Base-by-base conservation (phyloP, 2,329 filamentous ascomycete species). In the Alternaria triticina region DNA sequence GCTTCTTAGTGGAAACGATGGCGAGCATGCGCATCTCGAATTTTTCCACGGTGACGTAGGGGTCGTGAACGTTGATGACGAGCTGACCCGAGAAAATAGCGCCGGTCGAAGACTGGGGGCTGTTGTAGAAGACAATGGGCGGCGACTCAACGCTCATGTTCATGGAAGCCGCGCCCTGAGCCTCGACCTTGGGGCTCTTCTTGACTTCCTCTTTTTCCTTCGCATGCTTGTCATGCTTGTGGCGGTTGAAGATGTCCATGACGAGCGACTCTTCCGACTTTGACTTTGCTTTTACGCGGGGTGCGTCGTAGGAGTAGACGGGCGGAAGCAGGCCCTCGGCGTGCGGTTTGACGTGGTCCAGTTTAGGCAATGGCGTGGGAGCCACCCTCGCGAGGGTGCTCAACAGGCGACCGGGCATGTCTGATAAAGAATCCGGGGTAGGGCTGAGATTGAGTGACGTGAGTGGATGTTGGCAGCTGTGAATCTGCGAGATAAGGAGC, bases 41-140 rank as follows among this genome's bases (percentile, higher is more conserved):
- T 62, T 86, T 88, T 65, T 92, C 89, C 47, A 97, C 81, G 11
- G 80, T 83, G 51, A 93, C 86, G 61, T 91, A 83, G 11, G 80
- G 74, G 57, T 94, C 90, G 66, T 87, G 86, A 72, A 97, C 87
- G 43, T 88, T 84, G 58, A 98, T 81, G 71, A 90, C 88, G 71
- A 98, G 83, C 77, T 93, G 91, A 28, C 94, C 94, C 1, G 93
- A 96, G 54, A 97, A 87, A 63, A 97, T 84, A 7, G 94, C 93
- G 60, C 95, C 95, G 3, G 90, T 91, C 71, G 94, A 97, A 69
- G 87, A 86, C 65, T 89, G 86, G 1, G 92, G 85, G 23, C 86
- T 84, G 66, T 94, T 94, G 74, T 96, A 92, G 81, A 97, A 90
- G 49, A 97, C 88, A 17, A 95, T 86, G 3, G 94, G 94, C 1